These are phyloP conservation scores for Trichoderma sp. DNA, from an alignment of 2,329 filamentous ascomycete genomes.

Conservation along the genomic window DNA sequence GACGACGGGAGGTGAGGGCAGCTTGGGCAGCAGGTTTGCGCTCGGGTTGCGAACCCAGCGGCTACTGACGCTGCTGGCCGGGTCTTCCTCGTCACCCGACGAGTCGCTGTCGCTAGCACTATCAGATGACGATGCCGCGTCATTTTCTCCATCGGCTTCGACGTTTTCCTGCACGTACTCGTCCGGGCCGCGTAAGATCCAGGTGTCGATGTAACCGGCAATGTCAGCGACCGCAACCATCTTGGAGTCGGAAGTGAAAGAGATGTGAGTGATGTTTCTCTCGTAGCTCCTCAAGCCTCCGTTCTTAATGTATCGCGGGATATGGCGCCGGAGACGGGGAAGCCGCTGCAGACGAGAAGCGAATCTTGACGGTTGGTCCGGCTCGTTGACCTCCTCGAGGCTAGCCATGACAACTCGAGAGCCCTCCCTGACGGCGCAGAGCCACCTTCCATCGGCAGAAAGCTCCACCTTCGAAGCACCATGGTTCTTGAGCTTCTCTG, in stretches of 20 bases:
- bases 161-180: constrained; percentile 39
- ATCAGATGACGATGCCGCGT: constrained; percentile 40
- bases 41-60: constrained; percentile 77
- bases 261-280: constrained; percentile 69
- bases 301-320: constrained; percentile 58
- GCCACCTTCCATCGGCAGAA: constrained; percentile 70
- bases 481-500: constrained; percentile 55
- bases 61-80: constrained; percentile 46
- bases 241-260: constrained; percentile 79
- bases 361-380: constrained; percentile 30
- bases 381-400: constrained; percentile 32
- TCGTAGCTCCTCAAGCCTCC: constrained; percentile 76
- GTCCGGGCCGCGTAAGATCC: constrained; percentile 63
- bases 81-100: constrained; percentile 50
- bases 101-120: constrained; percentile 44
- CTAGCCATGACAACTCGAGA: constrained; percentile 56
- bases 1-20: constrained; percentile 65
- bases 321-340: constrained; percentile 55
- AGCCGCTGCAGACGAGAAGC: constrained; percentile 51
- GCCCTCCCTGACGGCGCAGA: constrained; percentile 65
- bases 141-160: constrained; percentile 40
- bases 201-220: constrained; percentile 84
- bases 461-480: constrained; percentile 73
- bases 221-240: constrained; percentile 80
- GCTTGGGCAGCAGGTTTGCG: constrained; percentile 67